Base-by-base conservation (phyloP, 129 eudicot species). In the Pulicaria dysenterica region DNA sequence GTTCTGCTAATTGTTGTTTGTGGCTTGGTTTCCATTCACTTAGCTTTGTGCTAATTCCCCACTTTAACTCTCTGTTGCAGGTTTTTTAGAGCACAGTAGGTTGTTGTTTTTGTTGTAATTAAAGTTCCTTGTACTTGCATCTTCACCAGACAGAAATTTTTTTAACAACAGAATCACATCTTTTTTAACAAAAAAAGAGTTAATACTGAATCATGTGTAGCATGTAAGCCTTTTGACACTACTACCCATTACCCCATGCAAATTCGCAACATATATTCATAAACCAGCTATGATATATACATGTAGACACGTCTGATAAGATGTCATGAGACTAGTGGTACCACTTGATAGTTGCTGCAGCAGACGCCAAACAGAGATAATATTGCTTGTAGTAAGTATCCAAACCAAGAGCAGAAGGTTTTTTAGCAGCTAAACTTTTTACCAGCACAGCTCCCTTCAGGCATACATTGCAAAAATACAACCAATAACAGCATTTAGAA, bases 321-420 rank as follows among this genome's bases (percentile, higher is more conserved):
- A 64, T 40, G 58, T 37, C 4, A 63, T 41, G 64, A 54, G 67
- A 69, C 81, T 68, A 53, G 39, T 41, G 61, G 43, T 89, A 94
- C 99, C 99, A 95, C 85, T 89, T 95, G 71, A 95, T 83, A 72
- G 89, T 88, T 79, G 99, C 99, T 64, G 99, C 87, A 49, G 97
- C 99, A 16, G 99, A 96, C 74, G 96, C 99, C 85, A 95, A 86
- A 75, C 97, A 88, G 47, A 95, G 96, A 83, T 95, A 95, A 79
- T 95, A 95, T 73, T 95, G 99, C 85, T 95, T 95, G 88, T 85
- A 90, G 64, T 88, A 95, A 66, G 94, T 88, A 83, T 95, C 97
- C 82, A 95, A 67, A 60, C 94, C 93, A 80, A 95, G 99, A 4
- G 96, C 99, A 63, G 99, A 95, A 34, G 97, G 99, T 73, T 95